Evolutionary conservation across 78 protist species (phyloP).

Genomic region (slime mould (Dictyostelium discoideum)): DNA sequence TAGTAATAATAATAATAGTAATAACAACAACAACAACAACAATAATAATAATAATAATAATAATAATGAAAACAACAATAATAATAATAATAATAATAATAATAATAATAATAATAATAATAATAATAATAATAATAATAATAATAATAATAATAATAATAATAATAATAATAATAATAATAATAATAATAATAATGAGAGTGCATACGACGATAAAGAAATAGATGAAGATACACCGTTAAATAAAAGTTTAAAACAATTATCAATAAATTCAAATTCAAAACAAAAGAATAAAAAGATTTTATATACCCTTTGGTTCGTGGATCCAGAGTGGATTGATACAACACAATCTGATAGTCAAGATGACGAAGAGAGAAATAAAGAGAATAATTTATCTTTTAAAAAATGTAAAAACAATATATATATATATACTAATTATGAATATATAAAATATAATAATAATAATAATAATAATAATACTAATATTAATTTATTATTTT

Average conservation of each 20-base stretch:
- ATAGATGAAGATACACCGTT: conserved; percentile 23
- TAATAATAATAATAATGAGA: background rate
- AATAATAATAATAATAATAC: background rate
- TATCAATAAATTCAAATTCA: background rate
- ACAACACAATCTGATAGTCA: background rate
- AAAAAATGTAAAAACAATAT: too few species aligned
- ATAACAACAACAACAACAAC: too few species aligned
- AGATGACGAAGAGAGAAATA: background rate
- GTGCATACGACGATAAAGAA: background rate
- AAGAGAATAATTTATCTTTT: background rate
- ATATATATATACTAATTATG: background rate
- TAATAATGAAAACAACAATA: too few species aligned
- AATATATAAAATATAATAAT: background rate
- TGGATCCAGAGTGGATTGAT: conserved; percentile 75
- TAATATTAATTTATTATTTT: background rate
- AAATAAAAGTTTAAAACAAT: conserved; percentile 32
- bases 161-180: background rate
- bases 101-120: too few species aligned
- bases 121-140: too few species aligned
- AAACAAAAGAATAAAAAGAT: conserved; percentile 39
- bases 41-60: too few species aligned
- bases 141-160: background rate
- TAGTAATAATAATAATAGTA: background rate
- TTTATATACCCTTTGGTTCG: conserved; percentile 62
- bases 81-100: too few species aligned